Base-by-base conservation (phyloP, 805 yeast genomes). In the Wickerhamomyces chambardii region DNA sequence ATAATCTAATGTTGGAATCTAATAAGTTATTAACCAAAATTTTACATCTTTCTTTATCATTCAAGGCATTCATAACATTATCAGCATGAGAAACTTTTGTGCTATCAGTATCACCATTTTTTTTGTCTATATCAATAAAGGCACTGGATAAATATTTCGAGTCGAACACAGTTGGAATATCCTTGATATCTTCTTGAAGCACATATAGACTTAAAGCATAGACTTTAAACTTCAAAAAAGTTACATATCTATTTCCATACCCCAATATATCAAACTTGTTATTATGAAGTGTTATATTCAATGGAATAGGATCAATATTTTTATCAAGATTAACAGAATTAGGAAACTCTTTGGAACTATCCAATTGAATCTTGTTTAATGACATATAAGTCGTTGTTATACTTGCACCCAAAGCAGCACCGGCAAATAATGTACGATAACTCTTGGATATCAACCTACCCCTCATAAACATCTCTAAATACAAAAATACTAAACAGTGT, bases 181-280 rank as follows among this genome's bases (percentile, higher is more conserved):
- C 42, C 7, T 50, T 36, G 14, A 66, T 47, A 48, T 86, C 95
- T 0, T 70, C 67, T 6, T 65, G 54, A 6, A 86, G 80, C 29
- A 84, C 64, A 53, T 90, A 90, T 7, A 92, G 60, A 1, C 95
- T 97, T 28, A 84, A 64, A 0, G 85, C 95, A 53, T 90, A 90
- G 2, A 92, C 96, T 47, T 78, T 85, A 63, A 92, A 75, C 18
- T 70, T 68, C 29, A 89, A 47, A 50, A 92, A 84, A 1, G 97
- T 84, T 15, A 90, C 96, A 1, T 82, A 63, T 50, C 97, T 68
- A 3, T 78, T 73, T 1, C 98, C 97, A 37, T 73, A 69, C 0
- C 95, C 97, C 4, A 92, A 48, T 24, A 89, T 55, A 17, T 70
- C 61, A 51, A 66, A 83, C 4, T 61, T 52, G 0, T 63, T 48